A percentile compares a stretch with the other conserved stretches of the same genome.
Conservation (phyloP, 768 basidiomycete species). For the Sistotremastrum suecicum region DNA sequence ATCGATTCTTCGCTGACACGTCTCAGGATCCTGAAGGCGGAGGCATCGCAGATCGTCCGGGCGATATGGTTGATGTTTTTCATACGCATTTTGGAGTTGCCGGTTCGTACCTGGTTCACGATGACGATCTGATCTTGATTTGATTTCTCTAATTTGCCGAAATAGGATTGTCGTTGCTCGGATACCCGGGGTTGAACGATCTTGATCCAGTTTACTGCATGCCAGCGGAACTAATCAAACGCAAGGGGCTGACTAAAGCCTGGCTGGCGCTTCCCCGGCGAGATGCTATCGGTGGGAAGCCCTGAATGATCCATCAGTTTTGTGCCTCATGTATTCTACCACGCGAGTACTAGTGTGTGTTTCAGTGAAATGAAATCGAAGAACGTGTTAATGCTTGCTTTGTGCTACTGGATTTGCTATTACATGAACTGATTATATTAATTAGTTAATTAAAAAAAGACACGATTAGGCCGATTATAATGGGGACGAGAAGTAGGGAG, state of each 20-base stretch:
- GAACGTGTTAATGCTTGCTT: no score
- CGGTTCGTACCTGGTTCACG: conserved; percentile 25
- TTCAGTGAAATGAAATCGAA: no score
- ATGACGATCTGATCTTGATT: neutral
- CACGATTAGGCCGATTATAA: no score
- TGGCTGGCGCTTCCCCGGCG: conserved; percentile 37
- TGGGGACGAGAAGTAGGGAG: no score
- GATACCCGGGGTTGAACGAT: conserved; percentile 71
- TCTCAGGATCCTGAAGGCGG: conserved; percentile 75
- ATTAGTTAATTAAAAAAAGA: no score
- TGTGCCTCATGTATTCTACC: no score
- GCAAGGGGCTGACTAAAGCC: conserved; percentile 50
- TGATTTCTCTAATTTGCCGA: neutral
- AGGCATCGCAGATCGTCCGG: conserved; percentile 88
- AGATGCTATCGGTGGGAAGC: no score
- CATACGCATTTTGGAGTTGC: conserved; percentile 90
- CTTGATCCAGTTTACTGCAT: conserved; percentile 95
- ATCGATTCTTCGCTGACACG: neutral
- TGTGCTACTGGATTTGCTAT: no score
- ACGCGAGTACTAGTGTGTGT: no score
- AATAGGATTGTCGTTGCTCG: conserved; percentile 72
- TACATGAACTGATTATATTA: no score
- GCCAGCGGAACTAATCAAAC: conserved; percentile 65
- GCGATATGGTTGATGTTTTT: conserved; percentile 94
- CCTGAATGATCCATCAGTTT: no score